Evolutionary conservation across 1,139 yeast genomes (phyloP), one percentile per base, ranked within the genome.

Genomic region (Sugiyamaella pinicola): DNA sequence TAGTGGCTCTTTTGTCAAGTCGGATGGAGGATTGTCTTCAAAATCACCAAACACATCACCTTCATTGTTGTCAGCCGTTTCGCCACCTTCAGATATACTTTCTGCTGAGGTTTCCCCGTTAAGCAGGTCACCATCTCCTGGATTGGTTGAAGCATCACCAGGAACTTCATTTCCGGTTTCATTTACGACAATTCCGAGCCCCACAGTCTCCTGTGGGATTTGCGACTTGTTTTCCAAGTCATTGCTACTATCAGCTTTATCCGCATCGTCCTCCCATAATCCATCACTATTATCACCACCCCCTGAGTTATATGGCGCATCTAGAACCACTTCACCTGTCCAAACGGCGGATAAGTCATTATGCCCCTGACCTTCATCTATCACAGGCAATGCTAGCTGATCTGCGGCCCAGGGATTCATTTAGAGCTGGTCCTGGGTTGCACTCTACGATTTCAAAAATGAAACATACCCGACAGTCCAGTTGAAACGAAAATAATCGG

Each of bases 21-120:
- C 7, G n/a, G 17, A n/a, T n/a, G 13, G 13, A 7, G 13, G 17
- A 33, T 8, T 26, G 9, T 17, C 33, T 12, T 45, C 49, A 44
- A 59, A 60, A 7, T 59, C 62, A 9, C 53, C 61, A 49, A 58
- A 57, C 1, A 53, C 61, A 19, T 58, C 60, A 29, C n/a, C n/a
- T n/a, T 53, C 59, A 13, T 49, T 24, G 4, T 31, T 45, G 19
- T 17, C 41, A 26, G n/a, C 31, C 8, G 4, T 26, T 8, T 33
- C 52, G 13, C 24, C 49, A 5, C 9, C 34, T 21, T 17, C 31
- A 26, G 5, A 24, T 24, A 6, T 24, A 6, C 5, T 24, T 24
- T 24, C 28, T 6, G 28, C 5, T 24, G 8, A 24, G 28, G 9
- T 24, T 24, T 24, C 9, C 28, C 9, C 28, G 9, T 9, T 24